phyloP scores from a whole-genome alignment of 257 asterid species.

The Nicotiana otophora region DNA sequence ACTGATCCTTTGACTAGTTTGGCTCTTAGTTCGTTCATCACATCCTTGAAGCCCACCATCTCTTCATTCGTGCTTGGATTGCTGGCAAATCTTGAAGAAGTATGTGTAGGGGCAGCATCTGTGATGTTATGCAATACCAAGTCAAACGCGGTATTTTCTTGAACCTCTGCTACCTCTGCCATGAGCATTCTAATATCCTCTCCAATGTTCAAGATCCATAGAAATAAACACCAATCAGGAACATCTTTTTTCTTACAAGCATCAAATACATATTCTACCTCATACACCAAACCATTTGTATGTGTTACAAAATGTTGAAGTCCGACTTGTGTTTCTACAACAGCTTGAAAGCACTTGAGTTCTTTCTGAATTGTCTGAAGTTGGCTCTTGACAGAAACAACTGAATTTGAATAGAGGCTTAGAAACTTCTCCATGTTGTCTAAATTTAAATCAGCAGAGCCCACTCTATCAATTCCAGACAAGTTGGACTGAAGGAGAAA shows the following conservation, averaged over 20 bases:
- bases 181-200: not conserved
- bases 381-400: not conserved
- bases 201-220: not conserved
- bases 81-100: not conserved
- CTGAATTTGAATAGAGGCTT: not conserved
- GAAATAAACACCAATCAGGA: conserved; percentile 17
- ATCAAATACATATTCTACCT: not conserved
- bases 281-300: not conserved
- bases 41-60: conserved; percentile 23
- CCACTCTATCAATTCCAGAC: not conserved
- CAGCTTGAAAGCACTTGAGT: not conserved
- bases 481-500: not conserved
- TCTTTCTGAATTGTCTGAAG: not conserved
- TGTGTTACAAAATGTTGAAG: not conserved
- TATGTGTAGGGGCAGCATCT: not conserved
- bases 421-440: not conserved
- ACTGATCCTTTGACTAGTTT: not conserved
- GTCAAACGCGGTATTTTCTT: not conserved
- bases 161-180: not conserved
- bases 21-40: not conserved
- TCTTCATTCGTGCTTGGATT: not conserved
- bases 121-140: not conserved
- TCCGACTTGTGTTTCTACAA: not conserved
- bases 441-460: not conserved
- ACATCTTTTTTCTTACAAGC: conserved; percentile 10